Evolutionary conservation across 108 stramenopile genomes (phyloP).

Genomic region (Nannochloropsis oceanica): DNA sequence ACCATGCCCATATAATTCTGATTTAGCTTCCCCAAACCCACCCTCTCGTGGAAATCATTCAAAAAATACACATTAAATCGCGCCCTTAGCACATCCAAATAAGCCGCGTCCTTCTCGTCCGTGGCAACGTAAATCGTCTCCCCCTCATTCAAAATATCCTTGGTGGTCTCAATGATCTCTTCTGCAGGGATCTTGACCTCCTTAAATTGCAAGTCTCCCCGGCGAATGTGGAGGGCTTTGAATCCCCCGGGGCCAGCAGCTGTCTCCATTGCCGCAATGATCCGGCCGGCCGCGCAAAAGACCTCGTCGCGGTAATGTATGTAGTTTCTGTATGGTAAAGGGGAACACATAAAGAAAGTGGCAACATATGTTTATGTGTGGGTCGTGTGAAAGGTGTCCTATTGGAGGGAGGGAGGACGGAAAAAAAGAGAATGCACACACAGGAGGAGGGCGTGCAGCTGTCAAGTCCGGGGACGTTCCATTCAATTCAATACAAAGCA

Average conservation of each 20-base stretch:
- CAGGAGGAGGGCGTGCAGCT: no score
- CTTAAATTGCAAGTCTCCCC: conserved; percentile 47
- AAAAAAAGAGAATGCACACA: no score
- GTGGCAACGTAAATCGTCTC: conserved; percentile 37
- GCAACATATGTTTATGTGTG: neutral
- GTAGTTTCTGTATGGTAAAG: neutral
- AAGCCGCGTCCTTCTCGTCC: conserved; percentile 36
- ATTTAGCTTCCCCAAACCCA: conserved; percentile 49
- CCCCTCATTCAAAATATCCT: neutral
- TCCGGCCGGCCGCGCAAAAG: conserved; percentile 34
- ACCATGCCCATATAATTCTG: conserved; percentile 80
- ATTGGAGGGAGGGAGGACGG: no score
- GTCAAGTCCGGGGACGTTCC: no score
- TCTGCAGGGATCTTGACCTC: conserved; percentile 22
- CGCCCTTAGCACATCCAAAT: conserved; percentile 42
- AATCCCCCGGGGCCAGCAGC: neutral
- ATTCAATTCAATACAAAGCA: no score
- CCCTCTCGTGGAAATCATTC: conserved; percentile 29
- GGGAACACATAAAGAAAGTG: neutral
- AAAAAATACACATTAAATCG: conserved; percentile 12
- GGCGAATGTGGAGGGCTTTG: conserved; percentile 33
- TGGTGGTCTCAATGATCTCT: conserved; percentile 8
- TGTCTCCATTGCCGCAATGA: conserved; percentile 3
- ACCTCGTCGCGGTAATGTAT: conserved; percentile 37
- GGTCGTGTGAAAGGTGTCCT: no score